Conservation (phyloP, 495 filamentous ascomycete species). For the Daldinia grandis region DNA sequence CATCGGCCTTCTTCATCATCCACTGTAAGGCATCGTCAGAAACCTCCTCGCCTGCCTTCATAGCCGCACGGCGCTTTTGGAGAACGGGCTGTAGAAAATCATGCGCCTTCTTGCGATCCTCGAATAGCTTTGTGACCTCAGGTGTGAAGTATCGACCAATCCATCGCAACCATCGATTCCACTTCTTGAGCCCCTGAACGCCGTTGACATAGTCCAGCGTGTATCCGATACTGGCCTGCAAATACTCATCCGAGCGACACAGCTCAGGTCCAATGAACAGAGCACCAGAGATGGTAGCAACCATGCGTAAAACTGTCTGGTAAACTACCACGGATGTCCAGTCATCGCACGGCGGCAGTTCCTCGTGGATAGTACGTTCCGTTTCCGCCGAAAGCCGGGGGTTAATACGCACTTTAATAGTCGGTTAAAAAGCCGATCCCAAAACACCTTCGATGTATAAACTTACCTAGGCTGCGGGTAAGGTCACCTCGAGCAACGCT, state of each 20-base stretch:
- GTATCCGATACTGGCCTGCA: conserved; percentile 65
- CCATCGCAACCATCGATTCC: conserved; percentile 45
- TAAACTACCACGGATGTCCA: conserved; percentile 56
- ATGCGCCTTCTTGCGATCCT: conserved; percentile 41
- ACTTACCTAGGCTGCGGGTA: conserved; percentile 33
- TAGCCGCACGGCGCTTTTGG: conserved; percentile 26
- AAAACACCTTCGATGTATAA: not conserved
- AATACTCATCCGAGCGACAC: conserved; percentile 64
- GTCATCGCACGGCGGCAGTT: conserved; percentile 47
- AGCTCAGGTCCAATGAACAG: conserved; percentile 65
- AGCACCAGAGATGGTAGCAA: conserved; percentile 65
- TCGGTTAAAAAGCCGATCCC: not conserved
- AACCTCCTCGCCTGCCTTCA: conserved; percentile 33
- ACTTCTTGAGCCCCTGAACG: conserved; percentile 40
- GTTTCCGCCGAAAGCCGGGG: conserved; percentile 34
- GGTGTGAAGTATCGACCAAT: conserved; percentile 46
- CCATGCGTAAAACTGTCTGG: conserved; percentile 53
- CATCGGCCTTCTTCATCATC: conserved; percentile 46
- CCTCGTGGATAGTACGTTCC: conserved; percentile 28
- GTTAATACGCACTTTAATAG: conserved; percentile 34
- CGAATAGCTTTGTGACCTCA: conserved; percentile 43
- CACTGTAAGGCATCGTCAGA: conserved; percentile 54
- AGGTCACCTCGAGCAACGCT: conserved; percentile 28
- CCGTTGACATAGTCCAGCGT: conserved; percentile 59
- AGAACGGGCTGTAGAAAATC: conserved; percentile 47